Conservation (phyloP, 2,329 filamentous ascomycete genomes). For the Aspergillus pseudonomiae region DNA sequence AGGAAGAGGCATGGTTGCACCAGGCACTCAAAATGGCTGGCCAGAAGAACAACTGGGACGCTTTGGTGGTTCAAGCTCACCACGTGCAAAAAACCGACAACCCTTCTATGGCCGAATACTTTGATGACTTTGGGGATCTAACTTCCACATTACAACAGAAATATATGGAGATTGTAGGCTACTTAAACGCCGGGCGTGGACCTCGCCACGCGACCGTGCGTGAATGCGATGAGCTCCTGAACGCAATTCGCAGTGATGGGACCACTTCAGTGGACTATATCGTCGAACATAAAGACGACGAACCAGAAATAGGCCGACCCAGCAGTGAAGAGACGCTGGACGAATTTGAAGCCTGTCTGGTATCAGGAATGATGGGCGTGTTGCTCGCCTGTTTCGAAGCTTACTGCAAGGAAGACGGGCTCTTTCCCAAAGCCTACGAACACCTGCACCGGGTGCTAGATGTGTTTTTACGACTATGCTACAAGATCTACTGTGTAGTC, state of each 20-base stretch:
- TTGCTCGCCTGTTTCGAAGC: constrained; percentile 23
- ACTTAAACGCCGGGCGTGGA: neutral
- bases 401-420: constrained; percentile 18
- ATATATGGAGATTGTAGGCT: constrained; percentile 9
- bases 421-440: constrained; percentile 18
- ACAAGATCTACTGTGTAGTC: constrained; percentile 17
- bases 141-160: constrained; percentile 3
- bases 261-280: constrained; percentile 17
- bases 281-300: constrained; percentile 8
- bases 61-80: constrained; percentile 13
- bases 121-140: constrained; percentile 9
- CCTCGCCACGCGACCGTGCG: neutral
- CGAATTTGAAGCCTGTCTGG: constrained; percentile 23
- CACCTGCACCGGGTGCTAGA: constrained; percentile 23
- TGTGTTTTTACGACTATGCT: constrained; percentile 18
- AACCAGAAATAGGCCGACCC: neutral
- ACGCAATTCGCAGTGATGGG: constrained; percentile 9
- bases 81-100: constrained; percentile 4
- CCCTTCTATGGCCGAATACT: neutral
- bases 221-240: constrained; percentile 7
- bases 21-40: constrained; percentile 21
- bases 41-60: constrained; percentile 28
- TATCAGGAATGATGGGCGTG: constrained; percentile 23
- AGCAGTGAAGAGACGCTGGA: constrained; percentile 18
- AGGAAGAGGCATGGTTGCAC: constrained; percentile 17